These are phyloP conservation scores for Metarhizium guizhouense DNA, from an alignment of 2,329 filamentous ascomycete genomes.

Conservation along the genomic window DNA sequence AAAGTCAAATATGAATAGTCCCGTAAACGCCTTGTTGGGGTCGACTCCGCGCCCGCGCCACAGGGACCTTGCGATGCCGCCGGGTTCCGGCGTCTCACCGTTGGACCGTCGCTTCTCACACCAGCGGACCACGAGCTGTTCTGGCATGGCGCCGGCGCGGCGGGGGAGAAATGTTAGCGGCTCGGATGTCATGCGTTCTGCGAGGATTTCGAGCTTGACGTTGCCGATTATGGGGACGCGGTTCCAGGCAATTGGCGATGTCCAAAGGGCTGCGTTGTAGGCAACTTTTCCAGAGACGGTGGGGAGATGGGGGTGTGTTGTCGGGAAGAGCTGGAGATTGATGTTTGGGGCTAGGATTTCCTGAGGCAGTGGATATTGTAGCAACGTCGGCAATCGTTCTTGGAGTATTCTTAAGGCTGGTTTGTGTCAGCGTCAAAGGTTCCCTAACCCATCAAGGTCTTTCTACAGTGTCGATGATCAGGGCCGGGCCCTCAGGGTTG, in stretches of 20 bases:
- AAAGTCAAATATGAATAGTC: slow-evolving; percentile 93
- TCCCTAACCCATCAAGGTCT: background rate
- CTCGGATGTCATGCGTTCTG: slow-evolving; percentile 73
- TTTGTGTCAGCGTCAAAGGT: background rate
- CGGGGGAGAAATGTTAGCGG: slow-evolving; percentile 38
- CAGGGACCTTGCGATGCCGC: slow-evolving; percentile 35
- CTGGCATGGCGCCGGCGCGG: slow-evolving; percentile 48
- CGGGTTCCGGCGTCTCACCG: slow-evolving; percentile 21
- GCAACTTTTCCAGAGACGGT: slow-evolving; percentile 84
- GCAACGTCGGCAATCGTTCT: slow-evolving; percentile 56
- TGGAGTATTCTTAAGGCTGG: slow-evolving; percentile 56
- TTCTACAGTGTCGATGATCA: background rate
- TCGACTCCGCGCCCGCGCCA: slow-evolving; percentile 28
- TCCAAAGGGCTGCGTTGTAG: slow-evolving; percentile 92
- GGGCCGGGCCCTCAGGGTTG: background rate
- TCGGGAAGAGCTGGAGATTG: slow-evolving; percentile 60
- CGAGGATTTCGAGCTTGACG: slow-evolving; percentile 77
- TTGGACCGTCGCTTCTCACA: slow-evolving; percentile 35
- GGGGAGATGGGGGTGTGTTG: slow-evolving; percentile 80
- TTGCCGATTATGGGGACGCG: slow-evolving; percentile 85
- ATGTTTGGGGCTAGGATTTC: slow-evolving; percentile 70
- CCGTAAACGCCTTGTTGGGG: slow-evolving; percentile 71
- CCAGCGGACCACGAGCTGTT: slow-evolving; percentile 90
- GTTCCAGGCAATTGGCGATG: slow-evolving; percentile 92
- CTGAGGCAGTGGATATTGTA: slow-evolving; percentile 59